phyloP scores from a whole-genome alignment of 768 basidiomycete species.

The Trametes meyenii region DNA sequence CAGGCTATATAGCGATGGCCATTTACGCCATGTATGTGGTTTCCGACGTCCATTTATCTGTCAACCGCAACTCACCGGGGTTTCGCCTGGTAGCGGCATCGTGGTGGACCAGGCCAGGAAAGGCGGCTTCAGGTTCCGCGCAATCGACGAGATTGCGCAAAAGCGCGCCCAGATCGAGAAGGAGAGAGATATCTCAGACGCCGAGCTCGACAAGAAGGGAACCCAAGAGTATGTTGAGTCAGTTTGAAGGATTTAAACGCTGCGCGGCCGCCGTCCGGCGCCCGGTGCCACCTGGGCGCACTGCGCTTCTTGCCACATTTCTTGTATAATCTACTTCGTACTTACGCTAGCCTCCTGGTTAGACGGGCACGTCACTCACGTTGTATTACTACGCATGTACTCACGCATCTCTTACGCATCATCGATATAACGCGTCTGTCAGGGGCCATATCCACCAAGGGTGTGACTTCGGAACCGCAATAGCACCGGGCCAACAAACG shows the following conservation, averaged over 20 bases:
- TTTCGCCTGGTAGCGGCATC: constrained; percentile 46
- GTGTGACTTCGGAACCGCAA: constrained; percentile 1
- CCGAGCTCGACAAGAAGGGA: constrained; percentile 27
- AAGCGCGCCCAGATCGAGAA: constrained; percentile 23
- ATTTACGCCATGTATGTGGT: constrained; percentile 55
- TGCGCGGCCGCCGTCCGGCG: neutral
- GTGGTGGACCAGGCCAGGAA: constrained; percentile 53
- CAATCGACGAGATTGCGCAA: constrained; percentile 45
- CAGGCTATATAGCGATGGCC: constrained; percentile 61
- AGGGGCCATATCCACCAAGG: neutral
- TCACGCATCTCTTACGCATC: constrained; percentile 5
- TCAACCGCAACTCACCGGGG: constrained; percentile 11
- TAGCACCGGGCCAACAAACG: neutral
- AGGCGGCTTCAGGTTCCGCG: constrained; percentile 52
- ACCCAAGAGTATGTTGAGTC: constrained; percentile 23
- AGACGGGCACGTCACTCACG: constrained; percentile 13
- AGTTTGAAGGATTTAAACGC: constrained; percentile 2
- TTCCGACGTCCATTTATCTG: neutral
- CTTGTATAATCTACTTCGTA: constrained; percentile 5
- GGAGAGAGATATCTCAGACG: constrained; percentile 9
- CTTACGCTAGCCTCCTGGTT: constrained; percentile 7
- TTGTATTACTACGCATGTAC: constrained; percentile 19
- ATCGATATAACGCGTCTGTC: neutral
- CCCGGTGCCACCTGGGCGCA: neutral
- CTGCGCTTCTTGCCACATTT: neutral